Percentiles rank a stretch among this genome's conserved stretches.
Conservation (phyloP, 176 grass and related monocot species). For the Panicum miliaceum region DNA sequence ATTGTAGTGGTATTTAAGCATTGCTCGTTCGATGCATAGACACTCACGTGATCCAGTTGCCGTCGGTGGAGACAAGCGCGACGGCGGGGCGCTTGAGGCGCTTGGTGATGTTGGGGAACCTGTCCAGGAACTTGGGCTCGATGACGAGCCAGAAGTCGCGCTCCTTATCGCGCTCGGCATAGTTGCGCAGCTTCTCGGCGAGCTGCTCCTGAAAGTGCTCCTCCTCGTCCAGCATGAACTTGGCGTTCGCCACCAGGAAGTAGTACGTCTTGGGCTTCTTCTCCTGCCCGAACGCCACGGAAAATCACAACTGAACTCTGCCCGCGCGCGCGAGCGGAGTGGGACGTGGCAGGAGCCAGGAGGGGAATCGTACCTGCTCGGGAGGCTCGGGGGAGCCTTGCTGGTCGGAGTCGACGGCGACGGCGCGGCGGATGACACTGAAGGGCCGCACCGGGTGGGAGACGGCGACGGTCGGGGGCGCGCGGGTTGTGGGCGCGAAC, state of each 20-base stretch:
- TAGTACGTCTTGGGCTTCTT: constrained; percentile 68
- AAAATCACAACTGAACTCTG: not conserved
- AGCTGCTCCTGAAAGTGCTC: constrained; percentile 98
- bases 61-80: constrained; percentile 85
- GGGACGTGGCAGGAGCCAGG: not conserved
- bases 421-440: constrained; percentile 40
- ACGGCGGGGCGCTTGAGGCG: constrained; percentile 80
- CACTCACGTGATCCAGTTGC: constrained; percentile 87
- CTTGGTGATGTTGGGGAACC: constrained; percentile 75
- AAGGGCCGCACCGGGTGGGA: constrained; percentile 19
- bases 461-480: constrained; percentile 6
- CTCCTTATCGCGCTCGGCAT: constrained; percentile 75
- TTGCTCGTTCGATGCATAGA: not conserved
- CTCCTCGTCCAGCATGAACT: constrained; percentile 98
- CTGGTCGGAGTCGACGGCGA: constrained; percentile 68
- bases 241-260: constrained; percentile 94
- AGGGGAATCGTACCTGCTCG: constrained; percentile 40
- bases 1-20: not conserved
- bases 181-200: constrained; percentile 61
- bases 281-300: constrained; percentile 27
- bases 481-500: constrained; percentile 21
- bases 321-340: not conserved
- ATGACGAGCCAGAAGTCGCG: constrained; percentile 91
- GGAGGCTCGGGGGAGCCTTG: constrained; percentile 49
- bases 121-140: constrained; percentile 92